Evolutionary conservation across 768 basidiomycete species (phyloP).

Genomic region (Solioccasus polychromus): DNA sequence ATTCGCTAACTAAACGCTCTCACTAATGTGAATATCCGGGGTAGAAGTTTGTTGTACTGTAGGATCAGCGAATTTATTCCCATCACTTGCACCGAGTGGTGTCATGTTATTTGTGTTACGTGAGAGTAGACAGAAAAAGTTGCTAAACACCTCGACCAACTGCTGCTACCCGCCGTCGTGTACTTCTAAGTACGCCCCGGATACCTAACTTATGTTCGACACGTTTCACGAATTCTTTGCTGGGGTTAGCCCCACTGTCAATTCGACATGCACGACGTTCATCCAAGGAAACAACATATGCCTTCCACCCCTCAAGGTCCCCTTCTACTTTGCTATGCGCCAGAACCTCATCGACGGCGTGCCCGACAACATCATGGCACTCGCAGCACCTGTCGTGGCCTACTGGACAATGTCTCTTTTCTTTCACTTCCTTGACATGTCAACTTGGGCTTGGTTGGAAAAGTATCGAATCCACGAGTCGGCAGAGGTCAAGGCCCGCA

Average conservation of each 20-base stretch:
- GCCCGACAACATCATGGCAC: conserved; percentile 68
- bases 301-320: conserved; percentile 34
- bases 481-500: conserved; percentile 68
- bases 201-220: conserved; percentile 15
- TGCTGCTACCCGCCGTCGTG: no score
- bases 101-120: no score
- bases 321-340: conserved; percentile 54
- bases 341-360: conserved; percentile 50
- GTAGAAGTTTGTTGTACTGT: conserved; percentile 35
- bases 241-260: conserved; percentile 25
- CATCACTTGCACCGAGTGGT: no score
- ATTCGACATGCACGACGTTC: conserved; percentile 35
- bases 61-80: conserved; percentile 24
- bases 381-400: conserved; percentile 70
- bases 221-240: conserved; percentile 6
- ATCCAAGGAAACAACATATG: conserved; percentile 37
- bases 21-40: conserved; percentile 32
- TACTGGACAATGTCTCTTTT: conserved; percentile 83
- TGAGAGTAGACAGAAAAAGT: conserved; percentile 6
- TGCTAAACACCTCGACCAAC: background rate
- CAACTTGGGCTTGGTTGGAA: conserved; percentile 73
- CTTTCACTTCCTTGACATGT: conserved; percentile 83
- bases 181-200: background rate
- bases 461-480: conserved; percentile 88
- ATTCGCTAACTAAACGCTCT: conserved; percentile 28